Evolutionary conservation across 2,329 filamentous ascomycete genomes (phyloP).

Genomic region (Fusarium pilosicola): DNA sequence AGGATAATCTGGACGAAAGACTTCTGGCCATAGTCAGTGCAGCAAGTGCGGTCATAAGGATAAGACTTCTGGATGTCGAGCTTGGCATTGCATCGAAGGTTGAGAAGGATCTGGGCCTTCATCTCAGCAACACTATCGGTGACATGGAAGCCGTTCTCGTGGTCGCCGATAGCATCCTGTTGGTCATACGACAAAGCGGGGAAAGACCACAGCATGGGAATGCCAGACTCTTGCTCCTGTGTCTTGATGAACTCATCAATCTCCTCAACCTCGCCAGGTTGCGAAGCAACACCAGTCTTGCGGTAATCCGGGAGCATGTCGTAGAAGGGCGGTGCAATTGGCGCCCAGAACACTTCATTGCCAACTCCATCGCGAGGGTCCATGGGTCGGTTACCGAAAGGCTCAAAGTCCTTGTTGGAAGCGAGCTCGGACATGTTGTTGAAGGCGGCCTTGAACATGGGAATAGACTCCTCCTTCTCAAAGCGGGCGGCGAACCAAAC

Average conservation of each 20-base stretch:
- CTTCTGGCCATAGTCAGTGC: conserved; percentile 55
- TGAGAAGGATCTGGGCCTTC: conserved; percentile 58
- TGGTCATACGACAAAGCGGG: conserved; percentile 25
- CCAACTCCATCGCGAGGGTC: conserved; percentile 42
- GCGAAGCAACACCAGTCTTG: conserved; percentile 22
- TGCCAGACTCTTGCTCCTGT: conserved; percentile 22
- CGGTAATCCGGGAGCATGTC: conserved; percentile 32
- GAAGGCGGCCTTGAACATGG: conserved; percentile 25
- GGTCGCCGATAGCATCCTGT: conserved; percentile 30
- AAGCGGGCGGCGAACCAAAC: conserved; percentile 42
- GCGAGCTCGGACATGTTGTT: conserved; percentile 35
- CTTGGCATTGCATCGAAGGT: conserved; percentile 62
- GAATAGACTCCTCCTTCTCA: conserved; percentile 26
- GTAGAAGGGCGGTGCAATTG: conserved; percentile 40
- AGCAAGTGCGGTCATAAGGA: conserved; percentile 63
- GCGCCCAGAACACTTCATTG: conserved; percentile 44
- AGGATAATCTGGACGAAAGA: conserved; percentile 38
- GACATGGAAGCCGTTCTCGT: conserved; percentile 44
- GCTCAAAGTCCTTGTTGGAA: conserved; percentile 22
- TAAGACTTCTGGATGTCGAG: conserved; percentile 48
- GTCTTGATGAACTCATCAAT: conserved; percentile 33
- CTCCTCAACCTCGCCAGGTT: conserved; percentile 21
- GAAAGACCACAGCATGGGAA: conserved; percentile 36
- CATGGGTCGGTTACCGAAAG: conserved; percentile 37
- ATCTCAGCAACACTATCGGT: conserved; percentile 42